Evolutionary conservation across 2,329 filamentous ascomycete genomes (phyloP).

Genomic region (Elsinoe ampelina): DNA sequence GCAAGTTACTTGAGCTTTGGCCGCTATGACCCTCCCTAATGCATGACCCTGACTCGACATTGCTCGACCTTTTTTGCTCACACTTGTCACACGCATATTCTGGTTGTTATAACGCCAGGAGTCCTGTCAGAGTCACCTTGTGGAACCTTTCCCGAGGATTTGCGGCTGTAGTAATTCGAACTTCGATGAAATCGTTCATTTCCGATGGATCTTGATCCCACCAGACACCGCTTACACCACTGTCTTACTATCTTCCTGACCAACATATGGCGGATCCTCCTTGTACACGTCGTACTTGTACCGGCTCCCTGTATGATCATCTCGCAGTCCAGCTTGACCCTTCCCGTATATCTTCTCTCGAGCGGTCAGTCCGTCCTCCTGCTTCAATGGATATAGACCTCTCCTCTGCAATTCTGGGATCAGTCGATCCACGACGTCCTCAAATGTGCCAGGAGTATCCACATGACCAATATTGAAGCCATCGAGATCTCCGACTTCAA

Average conservation of each 20-base stretch:
- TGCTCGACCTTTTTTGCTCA: background rate
- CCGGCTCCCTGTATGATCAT: slow-evolving; percentile 49
- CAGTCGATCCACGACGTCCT: slow-evolving; percentile 43
- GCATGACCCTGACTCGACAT: slow-evolving; percentile 13
- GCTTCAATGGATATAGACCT: slow-evolving; percentile 16
- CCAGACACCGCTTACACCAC: too few species aligned
- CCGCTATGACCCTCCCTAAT: too few species aligned
- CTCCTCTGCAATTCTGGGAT: slow-evolving; percentile 40
- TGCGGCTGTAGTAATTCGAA: too few species aligned
- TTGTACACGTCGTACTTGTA: slow-evolving; percentile 57
- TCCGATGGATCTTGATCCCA: too few species aligned
- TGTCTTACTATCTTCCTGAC: background rate
- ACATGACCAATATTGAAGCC: slow-evolving; percentile 1
- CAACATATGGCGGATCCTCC: slow-evolving; percentile 38
- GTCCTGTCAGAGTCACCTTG: too few species aligned
- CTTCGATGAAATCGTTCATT: too few species aligned
- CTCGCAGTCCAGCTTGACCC: slow-evolving; percentile 47
- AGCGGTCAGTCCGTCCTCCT: slow-evolving; percentile 7
- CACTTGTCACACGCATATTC: too few species aligned
- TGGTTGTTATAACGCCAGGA: too few species aligned
- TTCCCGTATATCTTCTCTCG: slow-evolving; percentile 53
- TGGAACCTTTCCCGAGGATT: too few species aligned
- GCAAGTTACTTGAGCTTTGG: too few species aligned
- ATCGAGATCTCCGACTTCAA: slow-evolving; percentile 32
- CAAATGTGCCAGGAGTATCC: slow-evolving; percentile 44